Base-by-base conservation (phyloP, 2,329 filamentous ascomycete species). In the Beauveria sp. region DNA sequence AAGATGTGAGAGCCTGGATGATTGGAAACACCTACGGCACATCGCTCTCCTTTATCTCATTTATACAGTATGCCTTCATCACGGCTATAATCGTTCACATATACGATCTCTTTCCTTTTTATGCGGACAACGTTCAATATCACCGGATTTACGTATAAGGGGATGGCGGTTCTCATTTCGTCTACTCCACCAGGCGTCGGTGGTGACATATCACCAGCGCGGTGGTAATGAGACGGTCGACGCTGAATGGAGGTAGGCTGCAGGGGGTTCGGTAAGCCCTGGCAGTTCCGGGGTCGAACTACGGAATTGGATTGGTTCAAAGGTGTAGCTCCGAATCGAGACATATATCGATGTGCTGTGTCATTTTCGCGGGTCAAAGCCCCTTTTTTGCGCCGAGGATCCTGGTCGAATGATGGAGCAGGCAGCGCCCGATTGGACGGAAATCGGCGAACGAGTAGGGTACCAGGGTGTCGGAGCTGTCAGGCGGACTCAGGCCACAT, bases 91-190 rank as follows among this genome's bases (percentile, higher is more conserved):
- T 40, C 12, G 5, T n/a, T 30, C 40, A 51, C 49, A n/a, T n/a
- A 53, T 28, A 28, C n/a, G 14, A 5, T 18, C 34, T 54, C 14
- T 28, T 53, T 54, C 8, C 42, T 30, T 38, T 46, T 45, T n/a
- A 46, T 52, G 38, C 57, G 20, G 22, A 40, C 8, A 52, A 51
- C 1, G 38, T 20, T 24, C 26, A 46, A 60, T 60, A 60, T 60
- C 50, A 54, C 50, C 58, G 58, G 28, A 60, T 38, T 46, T 53
- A 53, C 7, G 10, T 4, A 22, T n/a, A 46, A 10, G 38, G 18
- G 3, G 24, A 18, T 34, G 40, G 58, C 28, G 24, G 38, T 42
- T 46, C 42, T 60, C 58, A 60, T 60, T 60, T 60, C 50, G 16
- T 7, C 28, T 18, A 26, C 58, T 49, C 58, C 58, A 54, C 58